phyloP scores from a whole-genome alignment of 176 grass and related monocot genomes.

The Pharus latifolius region DNA sequence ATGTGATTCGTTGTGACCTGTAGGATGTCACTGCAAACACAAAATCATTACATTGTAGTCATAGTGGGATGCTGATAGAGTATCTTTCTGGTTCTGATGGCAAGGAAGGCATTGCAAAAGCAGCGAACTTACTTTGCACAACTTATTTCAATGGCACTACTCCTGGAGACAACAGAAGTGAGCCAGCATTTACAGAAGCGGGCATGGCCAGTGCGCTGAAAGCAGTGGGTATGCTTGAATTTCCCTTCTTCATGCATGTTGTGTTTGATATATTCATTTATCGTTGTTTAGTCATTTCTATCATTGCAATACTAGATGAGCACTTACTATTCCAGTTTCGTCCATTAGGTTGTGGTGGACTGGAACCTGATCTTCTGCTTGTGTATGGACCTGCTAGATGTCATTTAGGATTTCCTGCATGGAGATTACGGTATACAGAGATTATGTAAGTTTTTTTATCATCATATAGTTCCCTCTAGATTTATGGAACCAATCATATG shows the following conservation, averaged over 20 bases:
- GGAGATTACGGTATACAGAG: conserved; percentile 93
- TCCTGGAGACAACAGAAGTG: conserved; percentile 2
- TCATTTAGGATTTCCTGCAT: conserved; percentile 92
- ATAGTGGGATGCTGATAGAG: conserved; percentile 50
- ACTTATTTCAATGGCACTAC: conserved; percentile 31
- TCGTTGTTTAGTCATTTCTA: conserved; percentile 6
- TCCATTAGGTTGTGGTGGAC: conserved; percentile 62
- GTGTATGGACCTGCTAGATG: conserved; percentile 76
- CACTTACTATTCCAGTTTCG: conserved; percentile 5
- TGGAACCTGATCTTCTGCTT: conserved; percentile 87
- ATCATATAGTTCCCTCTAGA: neutral
- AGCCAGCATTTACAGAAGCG: conserved; percentile 47
- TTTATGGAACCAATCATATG: no score
- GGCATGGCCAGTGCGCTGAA: conserved; percentile 59
- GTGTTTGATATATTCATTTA: conserved; percentile 5
- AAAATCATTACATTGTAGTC: no score
- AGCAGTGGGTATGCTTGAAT: conserved; percentile 44
- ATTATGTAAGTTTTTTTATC: conserved; percentile 58
- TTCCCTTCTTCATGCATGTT: neutral
- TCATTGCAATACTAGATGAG: neutral
- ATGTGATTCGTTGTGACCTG: conserved; percentile 19
- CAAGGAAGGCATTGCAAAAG: conserved; percentile 80
- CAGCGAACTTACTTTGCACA: conserved; percentile 71
- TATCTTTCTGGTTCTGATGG: conserved; percentile 73
- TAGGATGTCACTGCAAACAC: conserved; percentile 51